Conservation (phyloP, 371 early-diverging fungal species). For the Mucor sp. region DNA sequence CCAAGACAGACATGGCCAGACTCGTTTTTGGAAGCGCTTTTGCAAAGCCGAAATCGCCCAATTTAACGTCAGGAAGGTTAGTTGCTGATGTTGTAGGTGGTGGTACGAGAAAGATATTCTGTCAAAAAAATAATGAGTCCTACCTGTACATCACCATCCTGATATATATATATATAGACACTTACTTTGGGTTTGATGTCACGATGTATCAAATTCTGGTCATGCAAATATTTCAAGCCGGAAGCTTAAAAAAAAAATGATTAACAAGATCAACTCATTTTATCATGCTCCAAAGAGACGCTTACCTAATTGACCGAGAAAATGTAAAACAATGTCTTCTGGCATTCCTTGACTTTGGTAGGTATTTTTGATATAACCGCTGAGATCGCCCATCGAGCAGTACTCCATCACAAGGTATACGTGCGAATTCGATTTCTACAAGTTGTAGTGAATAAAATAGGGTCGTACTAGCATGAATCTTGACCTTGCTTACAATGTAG, state of each 20-base stretch:
- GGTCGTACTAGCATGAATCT: neutral
- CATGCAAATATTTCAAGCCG: conserved; percentile 83
- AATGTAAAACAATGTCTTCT: conserved; percentile 74
- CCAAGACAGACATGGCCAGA: conserved; percentile 77
- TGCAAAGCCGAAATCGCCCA: conserved; percentile 97
- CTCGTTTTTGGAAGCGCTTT: conserved; percentile 57
- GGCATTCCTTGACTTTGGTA: conserved; percentile 66
- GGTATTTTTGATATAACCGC: conserved; percentile 75
- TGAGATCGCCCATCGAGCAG: conserved; percentile 88
- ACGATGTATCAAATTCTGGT: conserved; percentile 87
- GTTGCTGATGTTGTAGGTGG: conserved; percentile 31
- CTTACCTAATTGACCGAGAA: conserved; percentile 26
- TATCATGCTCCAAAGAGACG: neutral
- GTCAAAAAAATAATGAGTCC: conserved; percentile 1
- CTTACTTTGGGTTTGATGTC: conserved; percentile 87
- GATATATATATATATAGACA: neutral
- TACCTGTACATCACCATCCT: neutral
- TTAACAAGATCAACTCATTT: neutral
- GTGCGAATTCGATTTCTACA: conserved; percentile 83
- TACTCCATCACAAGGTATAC: conserved; percentile 94
- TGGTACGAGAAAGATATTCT: conserved; percentile 31
- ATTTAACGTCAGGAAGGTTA: conserved; percentile 73
- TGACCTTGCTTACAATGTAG: conserved; percentile 55
- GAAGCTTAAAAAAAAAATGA: conserved; percentile 42
- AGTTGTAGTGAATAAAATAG: neutral